phyloP scores from a whole-genome alignment of 306 rosid species.

The Prunus dulcis region DNA sequence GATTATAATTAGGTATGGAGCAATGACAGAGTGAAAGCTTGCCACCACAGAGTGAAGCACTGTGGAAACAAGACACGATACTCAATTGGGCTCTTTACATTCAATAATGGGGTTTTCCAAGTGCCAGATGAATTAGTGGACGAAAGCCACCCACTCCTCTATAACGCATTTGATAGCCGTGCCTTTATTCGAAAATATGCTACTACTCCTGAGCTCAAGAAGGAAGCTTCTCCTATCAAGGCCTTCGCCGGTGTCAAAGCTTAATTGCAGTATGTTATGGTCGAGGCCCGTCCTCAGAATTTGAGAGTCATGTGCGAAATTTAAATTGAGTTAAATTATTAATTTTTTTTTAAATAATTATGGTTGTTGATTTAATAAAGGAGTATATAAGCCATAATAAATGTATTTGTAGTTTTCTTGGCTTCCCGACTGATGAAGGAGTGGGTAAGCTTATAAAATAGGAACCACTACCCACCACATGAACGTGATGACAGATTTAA shows the following conservation, averaged over 20 bases:
- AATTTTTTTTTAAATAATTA: too few species aligned
- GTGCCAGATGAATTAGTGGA: not conserved
- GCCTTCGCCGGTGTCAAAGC: not conserved
- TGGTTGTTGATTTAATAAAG: too few species aligned
- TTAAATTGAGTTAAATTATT: too few species aligned
- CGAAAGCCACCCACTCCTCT: constrained; percentile 3
- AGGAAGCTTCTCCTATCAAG: not conserved
- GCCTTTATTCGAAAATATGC: not conserved
- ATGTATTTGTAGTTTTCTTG: too few species aligned
- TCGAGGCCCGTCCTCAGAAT: too few species aligned
- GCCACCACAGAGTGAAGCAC: constrained; percentile 1
- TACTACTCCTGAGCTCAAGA: not conserved
- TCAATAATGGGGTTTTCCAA: not conserved
- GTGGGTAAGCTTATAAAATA: too few species aligned
- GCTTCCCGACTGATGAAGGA: too few species aligned
- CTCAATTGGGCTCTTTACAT: constrained; percentile 3
- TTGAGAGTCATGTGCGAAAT: too few species aligned
- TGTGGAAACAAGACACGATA: not conserved
- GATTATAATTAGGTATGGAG: constrained; percentile 7
- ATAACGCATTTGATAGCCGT: not conserved
- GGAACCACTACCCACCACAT: too few species aligned
- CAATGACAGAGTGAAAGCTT: constrained; percentile 12
- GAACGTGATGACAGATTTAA: too few species aligned
- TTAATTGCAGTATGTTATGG: too few species aligned
- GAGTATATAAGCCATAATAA: too few species aligned